Base-by-base conservation (phyloP, 768 basidiomycete species). In the Leccinum uliginosum region DNA sequence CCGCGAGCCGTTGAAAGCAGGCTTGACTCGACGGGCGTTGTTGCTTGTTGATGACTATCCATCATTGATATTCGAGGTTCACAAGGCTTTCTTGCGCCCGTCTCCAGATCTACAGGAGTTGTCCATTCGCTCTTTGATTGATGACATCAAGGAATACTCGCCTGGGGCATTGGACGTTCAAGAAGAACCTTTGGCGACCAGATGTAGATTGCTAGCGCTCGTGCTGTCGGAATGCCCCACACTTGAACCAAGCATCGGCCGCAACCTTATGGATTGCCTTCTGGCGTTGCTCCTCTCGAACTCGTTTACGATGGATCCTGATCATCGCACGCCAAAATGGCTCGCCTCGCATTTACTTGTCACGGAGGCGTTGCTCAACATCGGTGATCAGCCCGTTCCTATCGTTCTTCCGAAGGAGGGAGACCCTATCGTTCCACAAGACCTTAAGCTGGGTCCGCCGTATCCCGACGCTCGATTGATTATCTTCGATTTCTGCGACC, bases 31-130 rank as follows among this genome's bases (percentile, higher is more conserved):
- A 17, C 84, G 84, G 46, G 87, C 92, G 0, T 75, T 99, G 54
- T 73, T 77, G 11, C 80, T 99, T 29, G 85, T 96, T 47, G 94
- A 97, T 66, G 85, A 90, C 60, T 88, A 94, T 65, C 84, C 89
- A 3, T 86, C 88, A 8, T 81, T 98, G 54, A 84, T 97, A 43
- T 97, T 95, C 67, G 93, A 97, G 67, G 80, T 97, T 35, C 85
- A 89, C 61, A 80, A 80, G 24, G 89, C 91, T 21, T 94, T 97
- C 71, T 80, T 89, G 55, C 85, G 86, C 26, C 75, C 82, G 11
- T 76, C 76, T 53, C 80, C 77, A 48, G 74, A 77, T 44, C 80
- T 86, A 63, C 84, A 86, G 59, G 77, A 80, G 24, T 75, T 85
- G 60, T 86, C 88, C 7, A 78, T 95, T 50, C 80, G 80, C 44